Conservation (phyloP, 1,284 basidiomycete species). For the Ganoderma sinense region DNA sequence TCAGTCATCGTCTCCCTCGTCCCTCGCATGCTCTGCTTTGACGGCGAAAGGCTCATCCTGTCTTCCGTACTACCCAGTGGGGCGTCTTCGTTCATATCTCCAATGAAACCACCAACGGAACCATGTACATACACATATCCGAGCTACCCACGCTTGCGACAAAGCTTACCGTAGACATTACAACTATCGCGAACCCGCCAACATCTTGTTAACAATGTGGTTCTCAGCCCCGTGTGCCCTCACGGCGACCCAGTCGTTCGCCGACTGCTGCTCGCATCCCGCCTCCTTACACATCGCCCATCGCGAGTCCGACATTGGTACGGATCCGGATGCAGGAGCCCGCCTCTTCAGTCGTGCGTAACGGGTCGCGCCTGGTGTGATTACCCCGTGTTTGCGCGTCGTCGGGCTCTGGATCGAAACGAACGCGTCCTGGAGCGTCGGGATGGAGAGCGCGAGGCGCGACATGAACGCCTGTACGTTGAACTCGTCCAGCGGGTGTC, state of each 20-base stretch:
- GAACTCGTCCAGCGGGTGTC: background rate
- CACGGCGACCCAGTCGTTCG: no score
- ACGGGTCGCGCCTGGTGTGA: background rate
- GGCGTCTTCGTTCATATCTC: background rate
- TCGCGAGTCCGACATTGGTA: background rate
- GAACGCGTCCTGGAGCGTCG: background rate
- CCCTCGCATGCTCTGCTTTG: background rate
- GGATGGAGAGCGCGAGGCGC: background rate
- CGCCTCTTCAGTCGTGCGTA: no score
- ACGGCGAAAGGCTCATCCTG: background rate
- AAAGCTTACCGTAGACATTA: background rate
- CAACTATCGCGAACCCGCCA: background rate
- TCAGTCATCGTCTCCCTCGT: background rate
- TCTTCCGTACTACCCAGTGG: no score
- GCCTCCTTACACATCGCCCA: background rate
- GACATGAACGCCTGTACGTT: background rate
- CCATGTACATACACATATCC: background rate
- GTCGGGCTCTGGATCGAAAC: background rate
- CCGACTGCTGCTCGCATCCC: no score
- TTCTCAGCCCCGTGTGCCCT: no score
- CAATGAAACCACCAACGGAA: background rate
- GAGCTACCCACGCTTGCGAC: background rate
- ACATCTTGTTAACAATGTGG: no score
- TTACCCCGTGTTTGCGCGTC: background rate
- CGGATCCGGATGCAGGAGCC: no score